Evolutionary conservation across 2,329 filamentous ascomycete genomes (phyloP).

Genomic region (Neonectria ditissima): DNA sequence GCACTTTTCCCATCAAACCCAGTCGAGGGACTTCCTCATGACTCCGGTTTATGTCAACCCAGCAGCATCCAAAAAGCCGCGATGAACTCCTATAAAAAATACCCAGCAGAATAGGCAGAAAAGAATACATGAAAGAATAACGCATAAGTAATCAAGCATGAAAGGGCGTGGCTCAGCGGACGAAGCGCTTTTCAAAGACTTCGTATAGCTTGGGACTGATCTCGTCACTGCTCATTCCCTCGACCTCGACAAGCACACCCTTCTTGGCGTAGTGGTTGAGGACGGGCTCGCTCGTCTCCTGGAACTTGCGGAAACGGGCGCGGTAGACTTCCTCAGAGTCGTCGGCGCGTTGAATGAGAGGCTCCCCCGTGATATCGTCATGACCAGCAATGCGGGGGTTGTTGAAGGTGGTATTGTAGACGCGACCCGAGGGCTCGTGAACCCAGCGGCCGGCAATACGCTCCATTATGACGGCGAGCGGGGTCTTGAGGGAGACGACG

Average conservation of each 20-base stretch:
- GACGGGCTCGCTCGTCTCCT: conserved; percentile 85
- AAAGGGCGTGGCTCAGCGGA: conserved; percentile 36
- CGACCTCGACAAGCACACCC: conserved; percentile 86
- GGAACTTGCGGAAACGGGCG: conserved; percentile 82
- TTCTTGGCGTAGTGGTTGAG: conserved; percentile 89
- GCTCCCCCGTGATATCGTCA: conserved; percentile 93
- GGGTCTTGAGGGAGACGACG: conserved; percentile 87
- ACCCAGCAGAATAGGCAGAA: conserved; percentile 25
- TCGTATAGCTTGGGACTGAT: conserved; percentile 89
- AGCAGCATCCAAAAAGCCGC: conserved; percentile 39
- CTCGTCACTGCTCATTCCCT: conserved; percentile 92
- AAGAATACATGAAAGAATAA: conserved; percentile 22
- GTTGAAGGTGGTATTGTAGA: conserved; percentile 97
- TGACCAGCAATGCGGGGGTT: conserved; percentile 81
- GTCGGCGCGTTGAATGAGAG: conserved; percentile 83
- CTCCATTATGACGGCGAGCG: conserved; percentile 85
- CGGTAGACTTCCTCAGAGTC: conserved; percentile 90
- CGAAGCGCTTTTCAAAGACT: conserved; percentile 85
- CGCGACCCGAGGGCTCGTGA: conserved; percentile 88
- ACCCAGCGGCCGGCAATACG: conserved; percentile 95
- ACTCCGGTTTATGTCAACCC: conserved; percentile 33
- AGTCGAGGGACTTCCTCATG: conserved; percentile 19
- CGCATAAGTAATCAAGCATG: conserved; percentile 18
- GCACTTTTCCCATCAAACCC: conserved; percentile 8
- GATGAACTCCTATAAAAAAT: conserved; percentile 38